phyloP scores from a whole-genome alignment of 1,284 basidiomycete genomes.

The Sporisorium scitamineum region DNA sequence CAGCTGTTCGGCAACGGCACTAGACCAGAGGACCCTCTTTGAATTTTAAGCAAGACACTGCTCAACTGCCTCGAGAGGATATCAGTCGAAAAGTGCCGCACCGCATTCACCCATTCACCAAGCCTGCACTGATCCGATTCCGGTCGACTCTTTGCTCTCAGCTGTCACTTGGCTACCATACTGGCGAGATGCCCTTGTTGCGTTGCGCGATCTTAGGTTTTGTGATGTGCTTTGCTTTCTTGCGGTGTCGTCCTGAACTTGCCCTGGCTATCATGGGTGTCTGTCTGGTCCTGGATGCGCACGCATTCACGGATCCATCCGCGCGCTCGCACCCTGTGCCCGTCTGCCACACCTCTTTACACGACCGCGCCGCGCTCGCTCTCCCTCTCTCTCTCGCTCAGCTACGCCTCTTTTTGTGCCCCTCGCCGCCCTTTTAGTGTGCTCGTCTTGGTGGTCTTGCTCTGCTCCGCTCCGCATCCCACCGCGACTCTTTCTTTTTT shows the following conservation, averaged over 20 bases:
- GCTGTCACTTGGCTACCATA: constrained; percentile 23
- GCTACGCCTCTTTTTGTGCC: background rate
- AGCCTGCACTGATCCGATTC: too few relatives aligned
- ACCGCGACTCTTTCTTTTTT: background rate
- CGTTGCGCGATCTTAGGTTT: background rate
- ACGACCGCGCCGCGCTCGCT: constrained; percentile 11
- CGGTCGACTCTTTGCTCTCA: constrained; percentile 4
- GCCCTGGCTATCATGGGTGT: too few relatives aligned
- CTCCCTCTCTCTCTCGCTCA: constrained; percentile 1
- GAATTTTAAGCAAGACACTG: constrained; percentile 2
- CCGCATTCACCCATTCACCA: too few relatives aligned
- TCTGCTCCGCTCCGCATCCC: constrained; percentile 1
- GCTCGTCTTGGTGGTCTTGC: background rate
- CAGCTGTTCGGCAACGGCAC: constrained; percentile 1
- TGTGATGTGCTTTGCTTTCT: too few relatives aligned
- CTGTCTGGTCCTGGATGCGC: background rate
- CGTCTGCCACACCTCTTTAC: constrained; percentile 15
- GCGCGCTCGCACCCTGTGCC: background rate
- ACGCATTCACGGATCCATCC: background rate
- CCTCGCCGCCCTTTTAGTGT: background rate
- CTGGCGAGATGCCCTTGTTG: background rate
- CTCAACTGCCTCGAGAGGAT: background rate
- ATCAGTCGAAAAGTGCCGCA: constrained; percentile 22
- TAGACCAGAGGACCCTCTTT: constrained; percentile 13
- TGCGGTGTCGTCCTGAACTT: too few relatives aligned